phyloP scores from a whole-genome alignment of 257 asterid species.

The Penstemon newberryi region DNA sequence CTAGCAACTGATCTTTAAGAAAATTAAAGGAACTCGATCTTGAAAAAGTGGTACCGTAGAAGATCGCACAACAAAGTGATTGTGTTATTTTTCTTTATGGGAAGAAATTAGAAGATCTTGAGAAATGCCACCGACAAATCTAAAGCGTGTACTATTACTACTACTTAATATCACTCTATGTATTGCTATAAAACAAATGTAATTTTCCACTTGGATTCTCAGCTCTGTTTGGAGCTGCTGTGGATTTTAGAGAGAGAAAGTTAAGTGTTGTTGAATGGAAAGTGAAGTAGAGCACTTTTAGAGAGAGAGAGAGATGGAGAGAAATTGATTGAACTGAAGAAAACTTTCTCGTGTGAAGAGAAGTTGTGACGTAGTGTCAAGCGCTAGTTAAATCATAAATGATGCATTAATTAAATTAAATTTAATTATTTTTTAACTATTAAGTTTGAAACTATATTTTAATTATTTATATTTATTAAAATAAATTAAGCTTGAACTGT shows the following conservation, averaged over 20 bases:
- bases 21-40: slow-evolving; percentile 26
- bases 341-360: slow-evolving; percentile 16
- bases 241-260: slow-evolving; percentile 24
- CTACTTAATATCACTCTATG: neutral
- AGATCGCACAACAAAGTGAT: slow-evolving; percentile 25
- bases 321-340: slow-evolving; percentile 14
- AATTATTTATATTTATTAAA: no score
- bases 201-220: slow-evolving; percentile 22
- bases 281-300: slow-evolving; percentile 1
- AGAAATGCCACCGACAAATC: slow-evolving; percentile 34
- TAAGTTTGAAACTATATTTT: neutral
- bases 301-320: neutral
- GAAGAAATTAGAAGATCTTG: slow-evolving; percentile 11
- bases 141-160: neutral
- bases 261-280: slow-evolving; percentile 8
- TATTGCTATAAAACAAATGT: neutral
- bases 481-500: no score
- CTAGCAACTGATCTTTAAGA: slow-evolving; percentile 24
- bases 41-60: slow-evolving; percentile 17
- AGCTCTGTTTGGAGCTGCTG: slow-evolving; percentile 21
- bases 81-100: neutral
- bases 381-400: neutral
- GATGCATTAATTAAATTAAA: neutral
- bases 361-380: neutral
- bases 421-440: no score